A percentile compares a stretch with the other conserved stretches of the same genome.
Evolutionary conservation across 2,329 filamentous ascomycete species (phyloP).

Genomic region (Tolypocladium capitatum): DNA sequence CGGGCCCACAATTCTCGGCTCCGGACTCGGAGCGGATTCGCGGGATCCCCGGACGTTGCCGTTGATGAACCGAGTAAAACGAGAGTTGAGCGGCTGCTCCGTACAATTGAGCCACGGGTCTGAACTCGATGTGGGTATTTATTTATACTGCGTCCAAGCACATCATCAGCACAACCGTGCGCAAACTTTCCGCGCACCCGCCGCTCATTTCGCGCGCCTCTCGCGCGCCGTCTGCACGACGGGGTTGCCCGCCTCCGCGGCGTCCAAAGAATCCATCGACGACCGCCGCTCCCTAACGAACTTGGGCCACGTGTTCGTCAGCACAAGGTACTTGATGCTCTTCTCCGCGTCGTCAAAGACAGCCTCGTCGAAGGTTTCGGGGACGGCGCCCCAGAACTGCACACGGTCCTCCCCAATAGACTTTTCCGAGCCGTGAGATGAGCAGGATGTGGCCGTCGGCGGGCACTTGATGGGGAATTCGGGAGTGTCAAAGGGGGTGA

Average conservation of each 20-base stretch:
- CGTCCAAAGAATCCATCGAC: constrained; percentile 9
- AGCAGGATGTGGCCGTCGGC: not conserved
- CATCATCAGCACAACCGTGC: too few relatives aligned
- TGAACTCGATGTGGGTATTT: too few relatives aligned
- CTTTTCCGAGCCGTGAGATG: not conserved
- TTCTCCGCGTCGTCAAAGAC: constrained; percentile 47
- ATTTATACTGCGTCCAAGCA: too few relatives aligned
- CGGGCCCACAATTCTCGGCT: not conserved
- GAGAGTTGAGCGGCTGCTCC: not conserved
- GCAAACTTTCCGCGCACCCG: not conserved
- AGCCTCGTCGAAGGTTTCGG: constrained; percentile 30
- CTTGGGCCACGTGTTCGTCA: constrained; percentile 56
- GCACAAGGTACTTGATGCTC: constrained; percentile 52
- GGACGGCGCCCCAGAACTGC: constrained; percentile 28
- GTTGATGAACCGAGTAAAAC: not conserved
- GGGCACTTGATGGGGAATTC: too few relatives aligned
- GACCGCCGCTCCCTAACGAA: constrained; percentile 28
- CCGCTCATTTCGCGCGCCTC: not conserved
- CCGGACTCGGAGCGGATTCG: not conserved
- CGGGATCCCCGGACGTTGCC: too few relatives aligned
- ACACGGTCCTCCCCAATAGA: constrained; percentile 2
- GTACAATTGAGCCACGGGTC: too few relatives aligned
- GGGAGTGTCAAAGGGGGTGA: constrained; percentile 22
- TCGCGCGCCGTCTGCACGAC: constrained; percentile 2
- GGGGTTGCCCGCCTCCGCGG: constrained; percentile 3